phyloP scores from a whole-genome alignment of 495 filamentous ascomycete species.

The Evansstolkia leycettana region DNA sequence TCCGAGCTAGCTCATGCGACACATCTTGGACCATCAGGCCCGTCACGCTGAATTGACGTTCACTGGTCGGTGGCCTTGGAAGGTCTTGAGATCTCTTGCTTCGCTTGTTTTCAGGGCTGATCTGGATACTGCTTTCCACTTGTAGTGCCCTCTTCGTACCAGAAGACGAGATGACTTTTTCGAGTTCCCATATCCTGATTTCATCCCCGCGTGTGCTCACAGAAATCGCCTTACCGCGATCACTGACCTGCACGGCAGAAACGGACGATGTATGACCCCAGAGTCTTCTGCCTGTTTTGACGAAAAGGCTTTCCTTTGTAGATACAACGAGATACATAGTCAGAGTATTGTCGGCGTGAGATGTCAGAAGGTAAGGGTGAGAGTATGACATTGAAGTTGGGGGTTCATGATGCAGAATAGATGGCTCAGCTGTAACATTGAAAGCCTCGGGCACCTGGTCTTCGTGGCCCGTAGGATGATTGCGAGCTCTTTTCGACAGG shows the following conservation, averaged over 20 bases:
- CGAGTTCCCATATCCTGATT: constrained; percentile 88
- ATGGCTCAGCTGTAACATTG: constrained; percentile 9
- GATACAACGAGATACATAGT: constrained; percentile 79
- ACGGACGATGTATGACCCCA: constrained; percentile 95
- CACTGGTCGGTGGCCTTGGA: too few relatives aligned
- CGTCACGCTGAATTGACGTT: background rate
- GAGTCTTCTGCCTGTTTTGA: constrained; percentile 64
- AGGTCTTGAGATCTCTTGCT: constrained; percentile 1
- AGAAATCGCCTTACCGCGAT: constrained; percentile 81
- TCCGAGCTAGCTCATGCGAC: constrained; percentile 11
- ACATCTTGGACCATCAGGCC: constrained; percentile 1
- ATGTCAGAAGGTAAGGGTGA: constrained; percentile 83
- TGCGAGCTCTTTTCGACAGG: constrained; percentile 19
- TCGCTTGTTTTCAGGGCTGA: constrained; percentile 28
- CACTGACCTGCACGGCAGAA: constrained; percentile 71
- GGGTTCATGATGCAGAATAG: constrained; percentile 26
- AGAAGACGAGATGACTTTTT: constrained; percentile 48
- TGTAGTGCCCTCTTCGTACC: constrained; percentile 20
- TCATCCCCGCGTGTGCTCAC: constrained; percentile 75
- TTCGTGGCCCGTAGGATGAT: constrained; percentile 4
- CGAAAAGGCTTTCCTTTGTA: constrained; percentile 47
- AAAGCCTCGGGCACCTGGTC: background rate
- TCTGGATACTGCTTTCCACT: constrained; percentile 42
- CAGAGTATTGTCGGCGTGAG: constrained; percentile 85
- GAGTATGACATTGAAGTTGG: constrained; percentile 75